These are phyloP conservation scores for Penicillium freii DNA, from an alignment of 2,329 filamentous ascomycete genomes.

Conservation along the genomic window DNA sequence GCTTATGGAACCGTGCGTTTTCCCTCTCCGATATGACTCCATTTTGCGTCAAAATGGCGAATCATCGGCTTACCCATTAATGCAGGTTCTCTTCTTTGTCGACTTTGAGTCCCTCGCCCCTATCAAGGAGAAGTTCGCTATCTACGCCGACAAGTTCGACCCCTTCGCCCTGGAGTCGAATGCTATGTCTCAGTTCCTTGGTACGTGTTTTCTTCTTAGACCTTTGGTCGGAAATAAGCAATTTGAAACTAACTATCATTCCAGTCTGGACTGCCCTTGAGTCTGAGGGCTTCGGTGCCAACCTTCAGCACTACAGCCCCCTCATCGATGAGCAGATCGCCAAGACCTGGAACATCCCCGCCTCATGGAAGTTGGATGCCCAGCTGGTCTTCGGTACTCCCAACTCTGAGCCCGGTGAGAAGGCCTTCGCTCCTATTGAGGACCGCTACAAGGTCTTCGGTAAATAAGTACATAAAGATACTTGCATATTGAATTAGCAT, in stretches of 20 bases:
- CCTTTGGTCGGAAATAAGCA: neutral
- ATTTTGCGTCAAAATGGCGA: neutral
- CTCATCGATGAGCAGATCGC: constrained; percentile 71
- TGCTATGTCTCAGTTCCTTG: constrained; percentile 73
- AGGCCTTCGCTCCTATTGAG: constrained; percentile 32
- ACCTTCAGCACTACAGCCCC: constrained; percentile 91
- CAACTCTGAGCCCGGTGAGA: constrained; percentile 24
- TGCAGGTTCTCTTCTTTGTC: constrained; percentile 73
- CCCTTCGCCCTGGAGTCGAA: constrained; percentile 70
- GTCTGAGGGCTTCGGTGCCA: constrained; percentile 78
- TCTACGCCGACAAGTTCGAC: constrained; percentile 79
- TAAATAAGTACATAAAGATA: constrained; percentile 24
- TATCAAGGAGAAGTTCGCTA: constrained; percentile 60
- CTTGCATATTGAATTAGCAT: constrained; percentile 1
- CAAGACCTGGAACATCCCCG: constrained; percentile 66
- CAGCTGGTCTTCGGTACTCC: constrained; percentile 75
- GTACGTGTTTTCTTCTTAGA: constrained; percentile 18
- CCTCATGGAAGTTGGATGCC: constrained; percentile 71
- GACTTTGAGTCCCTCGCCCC: constrained; percentile 64
- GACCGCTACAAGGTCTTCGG: constrained; percentile 38
- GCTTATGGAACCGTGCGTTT: constrained; percentile 70
- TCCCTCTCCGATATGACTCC: neutral
- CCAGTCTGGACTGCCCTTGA: constrained; percentile 73
- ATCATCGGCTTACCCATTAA: neutral
- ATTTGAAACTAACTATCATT: constrained; percentile 2